Conservation (phyloP, 805 yeast genomes). For the Teunomyces stri region DNA sequence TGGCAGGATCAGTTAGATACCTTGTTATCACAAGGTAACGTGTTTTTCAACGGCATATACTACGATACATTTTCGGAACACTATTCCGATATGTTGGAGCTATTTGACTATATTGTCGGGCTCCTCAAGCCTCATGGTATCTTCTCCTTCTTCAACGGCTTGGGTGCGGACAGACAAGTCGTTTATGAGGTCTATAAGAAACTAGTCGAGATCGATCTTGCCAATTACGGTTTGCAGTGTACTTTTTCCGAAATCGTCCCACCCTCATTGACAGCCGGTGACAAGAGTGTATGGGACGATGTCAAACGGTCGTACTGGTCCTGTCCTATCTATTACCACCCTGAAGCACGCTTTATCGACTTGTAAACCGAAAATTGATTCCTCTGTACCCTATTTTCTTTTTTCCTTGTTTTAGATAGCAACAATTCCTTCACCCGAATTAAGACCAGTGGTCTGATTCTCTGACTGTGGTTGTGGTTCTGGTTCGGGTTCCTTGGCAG, state of each 20-base stretch:
- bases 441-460: background rate
- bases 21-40: slow-evolving; percentile 58
- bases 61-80: slow-evolving; percentile 94
- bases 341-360: slow-evolving; percentile 50
- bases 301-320: slow-evolving; percentile 66
- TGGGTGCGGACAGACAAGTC: slow-evolving; percentile 45
- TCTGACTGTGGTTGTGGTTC: background rate
- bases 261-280: slow-evolving; percentile 37
- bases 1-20: slow-evolving; percentile 84
- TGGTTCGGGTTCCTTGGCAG: background rate
- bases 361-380: background rate
- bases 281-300: slow-evolving; percentile 57
- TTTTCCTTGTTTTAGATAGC: background rate
- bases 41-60: slow-evolving; percentile 86
- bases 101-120: slow-evolving; percentile 81
- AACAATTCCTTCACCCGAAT: background rate
- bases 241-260: slow-evolving; percentile 50
- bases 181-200: slow-evolving; percentile 70
- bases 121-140: slow-evolving; percentile 77
- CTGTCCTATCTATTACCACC: slow-evolving; percentile 67
- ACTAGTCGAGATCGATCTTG: slow-evolving; percentile 76
- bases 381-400: too few relatives aligned
- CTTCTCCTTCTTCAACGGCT: slow-evolving; percentile 89
- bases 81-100: slow-evolving; percentile 81
- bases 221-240: slow-evolving; percentile 72